Percentiles rank a stretch among this genome's conserved stretches.
These are phyloP conservation scores for Xylaria sp. DNA, from an alignment of 2,329 filamentous ascomycete genomes.

Conservation along the genomic window DNA sequence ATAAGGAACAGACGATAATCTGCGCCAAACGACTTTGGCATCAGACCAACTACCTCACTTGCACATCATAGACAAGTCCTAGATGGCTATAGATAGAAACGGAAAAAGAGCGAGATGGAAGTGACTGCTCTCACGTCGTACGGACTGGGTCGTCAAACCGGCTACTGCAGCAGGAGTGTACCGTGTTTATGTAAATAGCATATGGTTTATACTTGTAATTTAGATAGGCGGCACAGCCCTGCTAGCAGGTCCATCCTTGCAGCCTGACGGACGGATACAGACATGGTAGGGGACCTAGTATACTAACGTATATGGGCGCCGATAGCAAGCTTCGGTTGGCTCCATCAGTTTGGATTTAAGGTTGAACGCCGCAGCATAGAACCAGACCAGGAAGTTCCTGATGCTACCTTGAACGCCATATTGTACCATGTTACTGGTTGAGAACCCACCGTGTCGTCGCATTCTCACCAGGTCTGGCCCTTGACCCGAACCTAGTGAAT, in stretches of 20 bases:
- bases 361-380: neutral
- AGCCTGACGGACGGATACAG: neutral
- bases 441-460: conserved; percentile 13
- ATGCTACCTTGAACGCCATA: neutral
- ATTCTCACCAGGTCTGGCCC: conserved; percentile 22
- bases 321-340: neutral
- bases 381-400: neutral
- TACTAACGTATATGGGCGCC: neutral
- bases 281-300: neutral
- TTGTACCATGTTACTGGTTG: conserved; percentile 9
- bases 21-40: neutral
- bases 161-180: neutral
- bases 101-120: neutral
- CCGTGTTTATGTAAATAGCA: neutral
- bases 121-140: neutral
- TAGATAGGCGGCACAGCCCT: neutral
- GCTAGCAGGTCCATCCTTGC: neutral
- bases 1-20: neutral
- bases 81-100: neutral
- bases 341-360: conserved; percentile 2
- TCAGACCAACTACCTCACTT: neutral
- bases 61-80: neutral
- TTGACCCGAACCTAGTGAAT: conserved; percentile 20
- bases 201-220: neutral
- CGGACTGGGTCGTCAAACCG: neutral